These are phyloP conservation scores for Lizonia empirigonia DNA, from an alignment of 2,329 filamentous ascomycete genomes.

Conservation along the genomic window DNA sequence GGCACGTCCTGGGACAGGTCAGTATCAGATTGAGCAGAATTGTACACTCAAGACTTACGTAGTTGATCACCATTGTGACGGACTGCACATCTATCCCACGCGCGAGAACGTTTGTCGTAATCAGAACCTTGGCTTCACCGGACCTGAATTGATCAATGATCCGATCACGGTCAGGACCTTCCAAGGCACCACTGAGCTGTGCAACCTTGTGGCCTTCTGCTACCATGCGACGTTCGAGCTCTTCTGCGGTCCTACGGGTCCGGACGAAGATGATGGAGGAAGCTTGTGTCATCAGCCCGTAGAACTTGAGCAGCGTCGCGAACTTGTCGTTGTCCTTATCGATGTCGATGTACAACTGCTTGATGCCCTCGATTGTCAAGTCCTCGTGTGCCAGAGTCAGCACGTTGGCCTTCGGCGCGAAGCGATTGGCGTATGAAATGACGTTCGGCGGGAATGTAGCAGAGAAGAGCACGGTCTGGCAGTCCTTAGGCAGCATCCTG, in stretches of 20 bases:
- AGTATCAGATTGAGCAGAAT: constrained; percentile 8
- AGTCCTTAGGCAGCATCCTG: constrained; percentile 72
- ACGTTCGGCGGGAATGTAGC: constrained; percentile 91
- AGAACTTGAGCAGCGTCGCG: constrained; percentile 85
- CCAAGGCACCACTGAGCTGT: constrained; percentile 85
- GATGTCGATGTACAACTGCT: constrained; percentile 97
- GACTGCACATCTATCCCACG: constrained; percentile 92
- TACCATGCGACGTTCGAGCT: constrained; percentile 85
- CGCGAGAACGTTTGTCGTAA: constrained; percentile 95
- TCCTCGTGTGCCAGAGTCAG: constrained; percentile 89
- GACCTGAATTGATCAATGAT: constrained; percentile 86
- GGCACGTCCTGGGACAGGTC: constrained; percentile 58
- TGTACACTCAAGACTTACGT: constrained; percentile 55
- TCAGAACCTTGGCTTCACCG: constrained; percentile 91
- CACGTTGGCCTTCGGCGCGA: constrained; percentile 83
- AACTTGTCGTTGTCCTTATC: constrained; percentile 83
- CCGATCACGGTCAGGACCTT: constrained; percentile 79
- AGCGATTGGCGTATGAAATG: constrained; percentile 79
- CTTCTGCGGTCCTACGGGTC: constrained; percentile 82
- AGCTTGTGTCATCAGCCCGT: constrained; percentile 93
- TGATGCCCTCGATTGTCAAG: constrained; percentile 94
- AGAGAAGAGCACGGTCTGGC: constrained; percentile 95
- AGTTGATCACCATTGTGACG: constrained; percentile 99
- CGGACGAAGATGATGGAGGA: constrained; percentile 98
- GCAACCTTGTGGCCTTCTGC: constrained; percentile 90